Conservation (phyloP, 1,284 basidiomycete species). For the Anthracocystis setariae region DNA sequence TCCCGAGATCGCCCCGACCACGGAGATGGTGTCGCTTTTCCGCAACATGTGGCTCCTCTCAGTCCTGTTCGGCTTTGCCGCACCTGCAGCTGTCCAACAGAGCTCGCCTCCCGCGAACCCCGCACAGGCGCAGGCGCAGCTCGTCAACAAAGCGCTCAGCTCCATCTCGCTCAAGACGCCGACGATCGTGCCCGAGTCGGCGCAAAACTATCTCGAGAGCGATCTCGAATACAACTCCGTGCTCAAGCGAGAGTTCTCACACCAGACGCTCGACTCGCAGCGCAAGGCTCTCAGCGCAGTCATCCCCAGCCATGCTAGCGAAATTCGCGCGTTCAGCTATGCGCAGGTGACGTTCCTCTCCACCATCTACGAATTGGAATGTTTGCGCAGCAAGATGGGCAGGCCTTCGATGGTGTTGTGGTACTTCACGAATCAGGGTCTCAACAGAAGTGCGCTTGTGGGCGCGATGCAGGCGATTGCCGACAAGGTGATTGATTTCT, state of each 20-base stretch:
- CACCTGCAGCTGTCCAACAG: slow-evolving; percentile 33
- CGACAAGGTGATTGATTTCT: slow-evolving; percentile 75
- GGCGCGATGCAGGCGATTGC: slow-evolving; percentile 85
- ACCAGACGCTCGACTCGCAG: slow-evolving; percentile 57
- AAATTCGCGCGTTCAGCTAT: slow-evolving; percentile 80
- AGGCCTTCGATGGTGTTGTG: slow-evolving; percentile 83
- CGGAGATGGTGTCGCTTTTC: slow-evolving; percentile 82
- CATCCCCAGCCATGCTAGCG: slow-evolving; percentile 77
- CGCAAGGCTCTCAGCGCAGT: slow-evolving; percentile 67
- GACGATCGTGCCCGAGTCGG: slow-evolving; percentile 81
- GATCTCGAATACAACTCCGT: slow-evolving; percentile 94
- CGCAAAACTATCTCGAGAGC: slow-evolving; percentile 84
- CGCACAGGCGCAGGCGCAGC: slow-evolving; percentile 80
- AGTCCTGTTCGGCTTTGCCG: slow-evolving; percentile 78
- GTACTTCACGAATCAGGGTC: slow-evolving; percentile 88
- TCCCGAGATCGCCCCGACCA: slow-evolving; percentile 74
- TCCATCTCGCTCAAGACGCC: slow-evolving; percentile 90
- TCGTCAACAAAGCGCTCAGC: slow-evolving; percentile 72
- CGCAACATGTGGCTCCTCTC: slow-evolving; percentile 95
- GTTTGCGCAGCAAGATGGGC: slow-evolving; percentile 82
- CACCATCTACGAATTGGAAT: slow-evolving; percentile 88
- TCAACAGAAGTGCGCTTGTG: slow-evolving; percentile 77
- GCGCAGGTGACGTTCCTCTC: slow-evolving; percentile 88
- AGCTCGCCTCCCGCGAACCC: slow-evolving; percentile 61
- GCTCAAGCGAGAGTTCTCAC: slow-evolving; percentile 72